These are phyloP conservation scores for Coelastrella sp. DNA, from an alignment of 139 green algal genomes.

Conservation along the genomic window DNA sequence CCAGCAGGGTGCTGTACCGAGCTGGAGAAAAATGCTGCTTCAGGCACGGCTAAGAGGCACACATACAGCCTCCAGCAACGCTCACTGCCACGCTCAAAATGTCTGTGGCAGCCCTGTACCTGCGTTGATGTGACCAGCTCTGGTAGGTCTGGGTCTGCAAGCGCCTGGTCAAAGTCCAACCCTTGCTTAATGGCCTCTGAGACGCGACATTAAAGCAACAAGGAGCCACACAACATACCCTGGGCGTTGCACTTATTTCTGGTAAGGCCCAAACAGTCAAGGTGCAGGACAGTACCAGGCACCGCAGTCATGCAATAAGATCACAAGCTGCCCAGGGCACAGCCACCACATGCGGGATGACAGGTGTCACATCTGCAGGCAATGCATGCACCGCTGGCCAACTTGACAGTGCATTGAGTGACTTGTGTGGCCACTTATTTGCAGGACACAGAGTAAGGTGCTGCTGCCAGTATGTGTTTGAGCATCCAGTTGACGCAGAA, in stretches of 20 bases:
- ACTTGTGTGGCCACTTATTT: neutral
- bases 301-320: no score
- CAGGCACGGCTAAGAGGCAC: neutral
- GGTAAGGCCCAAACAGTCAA: no score
- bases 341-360: no score
- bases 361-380: no score
- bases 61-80: neutral
- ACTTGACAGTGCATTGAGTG: no score
- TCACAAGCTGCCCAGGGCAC: no score
- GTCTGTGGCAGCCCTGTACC: slow-evolving; percentile 14
- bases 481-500: no score
- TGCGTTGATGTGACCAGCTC: slow-evolving; percentile 72
- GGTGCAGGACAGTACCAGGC: no score
- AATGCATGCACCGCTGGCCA: no score
- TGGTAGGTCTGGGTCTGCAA: slow-evolving; percentile 61
- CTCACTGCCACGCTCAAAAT: slow-evolving; percentile 9
- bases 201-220: neutral
- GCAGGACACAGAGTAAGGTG: no score
- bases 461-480: neutral
- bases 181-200: slow-evolving; percentile 75
- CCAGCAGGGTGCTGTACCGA: neutral
- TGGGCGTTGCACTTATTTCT: no score
- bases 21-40: neutral
- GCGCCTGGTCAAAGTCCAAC: slow-evolving; percentile 72
- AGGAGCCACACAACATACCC: neutral